These are phyloP conservation scores for Sugiyamaella marilandica DNA, from an alignment of 805 yeast genomes.

Conservation along the genomic window DNA sequence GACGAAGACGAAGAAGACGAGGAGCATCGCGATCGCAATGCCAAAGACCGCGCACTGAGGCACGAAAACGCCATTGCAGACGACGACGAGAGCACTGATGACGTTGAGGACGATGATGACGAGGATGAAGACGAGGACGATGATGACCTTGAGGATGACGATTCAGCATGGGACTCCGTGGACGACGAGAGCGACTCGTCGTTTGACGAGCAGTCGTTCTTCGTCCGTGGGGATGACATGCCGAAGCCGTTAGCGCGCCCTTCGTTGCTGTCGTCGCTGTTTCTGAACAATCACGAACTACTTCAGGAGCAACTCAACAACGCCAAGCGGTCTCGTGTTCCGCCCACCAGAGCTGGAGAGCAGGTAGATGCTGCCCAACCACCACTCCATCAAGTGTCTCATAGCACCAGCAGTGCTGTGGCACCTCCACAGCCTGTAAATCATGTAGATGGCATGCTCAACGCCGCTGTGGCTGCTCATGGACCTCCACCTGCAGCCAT, in stretches of 20 bases:
- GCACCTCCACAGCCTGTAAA: background rate
- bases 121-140: slow-evolving; percentile 22
- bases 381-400: background rate
- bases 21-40: background rate
- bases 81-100: slow-evolving; percentile 13
- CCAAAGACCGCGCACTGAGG: background rate
- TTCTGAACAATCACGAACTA: slow-evolving; percentile 29
- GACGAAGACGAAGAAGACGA: slow-evolving; percentile 4
- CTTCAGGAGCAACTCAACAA: slow-evolving; percentile 20
- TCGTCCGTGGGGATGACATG: slow-evolving; percentile 29
- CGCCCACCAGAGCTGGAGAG: slow-evolving; percentile 1
- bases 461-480: slow-evolving; percentile 25
- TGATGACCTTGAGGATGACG: slow-evolving; percentile 30
- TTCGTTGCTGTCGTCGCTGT: slow-evolving; percentile 37
- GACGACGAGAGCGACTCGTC: slow-evolving; percentile 32
- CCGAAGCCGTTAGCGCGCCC: slow-evolving; percentile 32
- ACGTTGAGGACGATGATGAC: slow-evolving; percentile 18
- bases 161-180: slow-evolving; percentile 37
- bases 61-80: slow-evolving; percentile 2
- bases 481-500: slow-evolving; percentile 32
- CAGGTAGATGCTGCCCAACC: background rate
- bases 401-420: background rate
- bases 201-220: slow-evolving; percentile 27
- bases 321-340: background rate
- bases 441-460: slow-evolving; percentile 16